These are phyloP conservation scores for Malus hybrid DNA, from an alignment of 331 rosid species.

Conservation along the genomic window DNA sequence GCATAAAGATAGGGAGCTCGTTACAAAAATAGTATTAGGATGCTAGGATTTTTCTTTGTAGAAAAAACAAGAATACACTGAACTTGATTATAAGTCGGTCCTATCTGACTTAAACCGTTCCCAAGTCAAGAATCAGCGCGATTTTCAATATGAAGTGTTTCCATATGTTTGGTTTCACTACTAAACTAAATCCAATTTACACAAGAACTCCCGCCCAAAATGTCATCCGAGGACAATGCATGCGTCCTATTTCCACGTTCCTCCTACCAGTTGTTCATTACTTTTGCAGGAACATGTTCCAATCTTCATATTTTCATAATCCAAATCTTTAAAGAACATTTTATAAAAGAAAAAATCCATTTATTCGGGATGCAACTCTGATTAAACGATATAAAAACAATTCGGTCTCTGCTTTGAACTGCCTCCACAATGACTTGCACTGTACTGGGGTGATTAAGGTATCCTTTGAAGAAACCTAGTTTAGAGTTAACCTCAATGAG, in stretches of 20 bases:
- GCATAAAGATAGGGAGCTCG: neutral
- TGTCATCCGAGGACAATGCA: neutral
- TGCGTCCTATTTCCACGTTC: neutral
- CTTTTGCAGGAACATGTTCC: neutral
- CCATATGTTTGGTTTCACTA: neutral
- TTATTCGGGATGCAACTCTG: neutral
- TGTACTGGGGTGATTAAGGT: constrained; percentile 70
- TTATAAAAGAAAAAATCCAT: neutral
- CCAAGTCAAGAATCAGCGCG: neutral
- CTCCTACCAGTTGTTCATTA: neutral
- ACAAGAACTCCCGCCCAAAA: neutral
- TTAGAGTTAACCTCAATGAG: constrained; percentile 7
- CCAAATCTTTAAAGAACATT: neutral
- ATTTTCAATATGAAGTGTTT: neutral
- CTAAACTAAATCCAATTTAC: neutral
- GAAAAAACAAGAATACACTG: too few species aligned
- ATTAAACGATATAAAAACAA: neutral
- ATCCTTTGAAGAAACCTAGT: constrained; percentile 54
- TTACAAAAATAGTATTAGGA: neutral
- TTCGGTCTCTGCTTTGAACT: constrained; percentile 71
- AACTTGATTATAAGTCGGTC: neutral
- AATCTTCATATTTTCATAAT: neutral
- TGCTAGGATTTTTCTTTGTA: neutral
- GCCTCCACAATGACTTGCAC: constrained; percentile 92
- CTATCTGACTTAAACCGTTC: neutral